phyloP scores from a whole-genome alignment of 78 protist genomes.

The Guillardia theta region DNA sequence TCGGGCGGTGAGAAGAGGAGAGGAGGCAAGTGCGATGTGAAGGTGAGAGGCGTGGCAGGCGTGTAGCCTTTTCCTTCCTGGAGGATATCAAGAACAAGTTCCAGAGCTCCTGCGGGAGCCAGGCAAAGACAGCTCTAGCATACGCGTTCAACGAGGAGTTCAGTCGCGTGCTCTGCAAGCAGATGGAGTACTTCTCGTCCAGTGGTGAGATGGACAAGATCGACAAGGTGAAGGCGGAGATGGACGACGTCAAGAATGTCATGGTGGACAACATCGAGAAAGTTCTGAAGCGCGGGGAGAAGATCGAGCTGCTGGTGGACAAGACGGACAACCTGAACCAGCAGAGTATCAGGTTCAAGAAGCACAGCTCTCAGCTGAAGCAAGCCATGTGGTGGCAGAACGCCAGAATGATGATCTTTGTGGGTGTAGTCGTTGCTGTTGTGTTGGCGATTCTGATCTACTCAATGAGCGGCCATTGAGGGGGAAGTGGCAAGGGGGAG shows the following conservation, averaged over 20 bases:
- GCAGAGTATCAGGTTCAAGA: constrained; percentile 72
- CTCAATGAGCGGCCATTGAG: no score
- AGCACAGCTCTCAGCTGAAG: constrained; percentile 78
- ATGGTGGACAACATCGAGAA: constrained; percentile 32
- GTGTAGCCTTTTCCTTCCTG: constrained; percentile 79
- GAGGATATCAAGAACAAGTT: constrained; percentile 77
- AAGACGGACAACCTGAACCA: constrained; percentile 39
- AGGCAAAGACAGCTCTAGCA: constrained; percentile 71
- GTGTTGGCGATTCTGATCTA: neutral
- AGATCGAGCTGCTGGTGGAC: constrained; percentile 22
- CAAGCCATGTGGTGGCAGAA: constrained; percentile 93
- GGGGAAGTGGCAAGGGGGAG: no score
- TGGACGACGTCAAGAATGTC: neutral
- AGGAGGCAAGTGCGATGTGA: no score
- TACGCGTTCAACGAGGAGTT: constrained; percentile 74
- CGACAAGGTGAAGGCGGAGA: constrained; percentile 3
- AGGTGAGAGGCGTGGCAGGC: neutral
- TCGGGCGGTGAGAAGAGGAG: no score
- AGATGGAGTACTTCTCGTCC: constrained; percentile 62
- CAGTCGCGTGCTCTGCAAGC: constrained; percentile 60
- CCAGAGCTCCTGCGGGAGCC: constrained; percentile 56
- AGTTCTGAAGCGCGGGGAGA: constrained; percentile 20
- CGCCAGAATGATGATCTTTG: constrained; percentile 65
- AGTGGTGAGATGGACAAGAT: neutral
- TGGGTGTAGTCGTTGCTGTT: neutral